Evolutionary conservation across 352 stramenopile species (phyloP), one percentile per base, ranked within the genome.

Genomic region (Globisporangium emineosum): DNA sequence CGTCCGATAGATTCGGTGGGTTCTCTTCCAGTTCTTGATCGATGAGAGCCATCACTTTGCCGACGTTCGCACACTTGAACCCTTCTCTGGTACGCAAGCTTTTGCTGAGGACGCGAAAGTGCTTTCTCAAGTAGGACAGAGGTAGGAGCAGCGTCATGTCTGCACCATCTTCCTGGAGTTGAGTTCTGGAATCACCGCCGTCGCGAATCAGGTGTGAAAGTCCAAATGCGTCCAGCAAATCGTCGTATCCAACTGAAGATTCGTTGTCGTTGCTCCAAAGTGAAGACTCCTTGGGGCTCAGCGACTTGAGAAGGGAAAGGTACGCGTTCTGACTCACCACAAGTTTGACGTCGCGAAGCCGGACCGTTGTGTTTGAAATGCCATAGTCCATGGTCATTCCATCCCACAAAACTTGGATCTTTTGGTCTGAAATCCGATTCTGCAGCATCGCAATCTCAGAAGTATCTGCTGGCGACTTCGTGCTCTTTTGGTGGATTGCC

Each of bases 351-450:
- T 50, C 54, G 19, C 54, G 13, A 37, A 60, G 35, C 8, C 21
- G 33, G 5, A 47, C 54, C 51, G 19, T 33, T 15, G 35, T 60
- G 35, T 60, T 60, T 5, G 54, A 60, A 5, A 60, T 32, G 13
- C 54, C 54, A 25, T 33, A 51, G 54, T 60, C 35, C 35, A 60
- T 60, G 1, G 32, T 45, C 30, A 60, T 35, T 19, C 54, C 54
- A 23, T 60, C 54, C 54, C 54, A 50, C 12, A 43, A 21, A 2
- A 47, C 54, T 60, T 60, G 54, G 32, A 51, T 23, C 32, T 60
- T 50, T 13, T 32, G 12, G 15, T 60, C 54, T 47, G 54, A 37
- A 32, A 47, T 13, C 27, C 9, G 35, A 35, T 29, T 29, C 6
- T 30, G 54, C 30, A 50, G 13, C 9, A 60, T 5, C 23, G 17